These are phyloP conservation scores for Fusarium sp. DNA, from an alignment of 2,329 filamentous ascomycete genomes.

Conservation along the genomic window DNA sequence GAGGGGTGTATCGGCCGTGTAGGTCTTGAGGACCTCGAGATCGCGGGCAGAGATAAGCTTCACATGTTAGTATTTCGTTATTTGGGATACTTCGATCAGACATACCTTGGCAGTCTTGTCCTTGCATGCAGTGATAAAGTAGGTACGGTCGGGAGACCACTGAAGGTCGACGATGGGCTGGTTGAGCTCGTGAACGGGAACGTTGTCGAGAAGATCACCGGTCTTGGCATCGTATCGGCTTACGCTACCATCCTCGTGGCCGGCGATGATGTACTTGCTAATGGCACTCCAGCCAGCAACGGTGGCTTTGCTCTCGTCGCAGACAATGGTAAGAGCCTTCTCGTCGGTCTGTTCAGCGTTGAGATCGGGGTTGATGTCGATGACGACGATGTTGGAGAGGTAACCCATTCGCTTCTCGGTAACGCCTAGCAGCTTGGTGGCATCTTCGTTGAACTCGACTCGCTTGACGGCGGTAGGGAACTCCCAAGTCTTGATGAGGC, in stretches of 20 bases:
- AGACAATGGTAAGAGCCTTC: conserved; percentile 86
- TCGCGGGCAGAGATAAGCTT: conserved; percentile 86
- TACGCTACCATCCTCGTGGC: conserved; percentile 95
- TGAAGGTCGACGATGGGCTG: conserved; percentile 90
- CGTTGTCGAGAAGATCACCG: conserved; percentile 84
- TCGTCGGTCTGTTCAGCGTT: conserved; percentile 88
- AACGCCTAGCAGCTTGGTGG: conserved; percentile 88
- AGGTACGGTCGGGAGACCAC: conserved; percentile 92
- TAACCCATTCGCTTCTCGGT: conserved; percentile 99
- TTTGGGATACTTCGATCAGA: not conserved
- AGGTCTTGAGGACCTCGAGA: conserved; percentile 93
- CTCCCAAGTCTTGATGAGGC: conserved; percentile 96
- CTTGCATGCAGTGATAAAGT: conserved; percentile 98
- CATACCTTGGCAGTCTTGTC: conserved; percentile 94
- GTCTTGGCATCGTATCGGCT: conserved; percentile 93
- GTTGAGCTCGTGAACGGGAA: conserved; percentile 87
- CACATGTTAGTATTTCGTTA: conserved; percentile 22
- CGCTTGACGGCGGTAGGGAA: conserved; percentile 97
- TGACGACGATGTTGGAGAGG: conserved; percentile 91
- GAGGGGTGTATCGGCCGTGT: conserved; percentile 90
- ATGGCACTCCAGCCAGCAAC: conserved; percentile 97
- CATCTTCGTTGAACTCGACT: conserved; percentile 97
- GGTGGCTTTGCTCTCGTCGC: conserved; percentile 95
- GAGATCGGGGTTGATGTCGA: conserved; percentile 87
- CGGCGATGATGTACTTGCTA: conserved; percentile 95